Conservation (phyloP, 805 yeast species). For the Saccharomycopsis vini region DNA sequence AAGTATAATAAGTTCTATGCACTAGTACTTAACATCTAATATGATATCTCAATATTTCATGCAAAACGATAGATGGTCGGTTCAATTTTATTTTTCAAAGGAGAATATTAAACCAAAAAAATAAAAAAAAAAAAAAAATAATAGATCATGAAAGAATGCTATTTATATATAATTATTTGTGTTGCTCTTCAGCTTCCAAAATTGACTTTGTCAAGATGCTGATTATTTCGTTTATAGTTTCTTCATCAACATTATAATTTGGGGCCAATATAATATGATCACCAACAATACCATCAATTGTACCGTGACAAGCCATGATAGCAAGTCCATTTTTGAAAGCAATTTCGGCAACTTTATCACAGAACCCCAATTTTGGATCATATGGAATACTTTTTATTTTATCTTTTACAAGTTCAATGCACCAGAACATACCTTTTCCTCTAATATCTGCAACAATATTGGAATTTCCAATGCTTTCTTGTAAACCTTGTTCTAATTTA, state of each 20-base stretch:
- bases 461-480: slow-evolving; percentile 14
- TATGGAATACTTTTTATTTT: slow-evolving; percentile 38
- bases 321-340: slow-evolving; percentile 34
- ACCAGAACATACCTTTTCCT: slow-evolving; percentile 49
- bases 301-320: slow-evolving; percentile 33
- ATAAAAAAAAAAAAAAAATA: too few relatives aligned
- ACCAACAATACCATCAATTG: slow-evolving; percentile 32
- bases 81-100: too few relatives aligned
- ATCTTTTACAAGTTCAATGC: slow-evolving; percentile 41
- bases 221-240: not conserved
- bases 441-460: slow-evolving; percentile 40
- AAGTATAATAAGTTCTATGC: too few relatives aligned
- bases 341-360: slow-evolving; percentile 27
- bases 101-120: too few relatives aligned
- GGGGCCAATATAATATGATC: slow-evolving; percentile 41
- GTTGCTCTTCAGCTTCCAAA: not conserved
- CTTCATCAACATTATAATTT: slow-evolving; percentile 24
- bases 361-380: slow-evolving; percentile 24
- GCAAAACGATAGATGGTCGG: too few relatives aligned
- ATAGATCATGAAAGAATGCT: too few relatives aligned
- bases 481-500: slow-evolving; percentile 25
- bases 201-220: not conserved
- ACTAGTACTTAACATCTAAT: too few relatives aligned
- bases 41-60: too few relatives aligned
- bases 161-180: not conserved